Evolutionary conservation across 129 eudicot species (phyloP).

Genomic region (Heracleum sosnowskyi): DNA sequence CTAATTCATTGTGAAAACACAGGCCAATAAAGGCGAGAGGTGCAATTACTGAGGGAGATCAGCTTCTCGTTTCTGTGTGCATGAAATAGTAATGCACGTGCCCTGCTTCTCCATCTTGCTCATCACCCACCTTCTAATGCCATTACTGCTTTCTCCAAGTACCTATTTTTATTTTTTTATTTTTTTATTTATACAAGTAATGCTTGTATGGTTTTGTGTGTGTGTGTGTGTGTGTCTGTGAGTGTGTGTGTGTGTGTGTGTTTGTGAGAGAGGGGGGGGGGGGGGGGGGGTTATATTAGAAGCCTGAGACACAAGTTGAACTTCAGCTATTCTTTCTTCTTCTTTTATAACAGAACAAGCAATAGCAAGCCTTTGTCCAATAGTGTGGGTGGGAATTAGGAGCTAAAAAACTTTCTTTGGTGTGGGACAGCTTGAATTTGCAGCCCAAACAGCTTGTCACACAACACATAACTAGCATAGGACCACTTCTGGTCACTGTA

Average conservation of each 20-base stretch:
- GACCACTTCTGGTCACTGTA: slow-evolving; percentile 33
- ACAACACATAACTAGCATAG: slow-evolving; percentile 33
- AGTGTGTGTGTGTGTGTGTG: not conserved
- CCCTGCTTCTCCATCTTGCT: slow-evolving; percentile 99
- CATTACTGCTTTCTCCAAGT: slow-evolving; percentile 17
- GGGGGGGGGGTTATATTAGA: slow-evolving; percentile 7
- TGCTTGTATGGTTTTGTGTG: not conserved
- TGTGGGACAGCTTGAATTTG: slow-evolving; percentile 22
- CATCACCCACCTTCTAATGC: slow-evolving; percentile 60
- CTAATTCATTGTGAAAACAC: slow-evolving; percentile 42
- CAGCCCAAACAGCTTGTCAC: slow-evolving; percentile 36
- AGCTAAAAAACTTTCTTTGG: slow-evolving; percentile 16
- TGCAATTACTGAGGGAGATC: not conserved
- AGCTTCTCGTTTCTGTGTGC: slow-evolving; percentile 16
- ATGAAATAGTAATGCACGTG: slow-evolving; percentile 95
- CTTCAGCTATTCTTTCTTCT: slow-evolving; percentile 22
- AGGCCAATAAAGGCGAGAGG: not conserved
- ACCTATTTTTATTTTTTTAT: not conserved
- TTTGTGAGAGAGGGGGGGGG: not conserved
- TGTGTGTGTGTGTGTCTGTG: not conserved
- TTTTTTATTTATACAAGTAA: not conserved
- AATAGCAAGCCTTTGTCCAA: slow-evolving; percentile 23
- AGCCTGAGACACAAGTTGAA: slow-evolving; percentile 7
- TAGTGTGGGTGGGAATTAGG: slow-evolving; percentile 13
- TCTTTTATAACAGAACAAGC: slow-evolving; percentile 35